These are phyloP conservation scores for Roridomyces roridus DNA, from an alignment of 768 basidiomycete species.

Conservation along the genomic window DNA sequence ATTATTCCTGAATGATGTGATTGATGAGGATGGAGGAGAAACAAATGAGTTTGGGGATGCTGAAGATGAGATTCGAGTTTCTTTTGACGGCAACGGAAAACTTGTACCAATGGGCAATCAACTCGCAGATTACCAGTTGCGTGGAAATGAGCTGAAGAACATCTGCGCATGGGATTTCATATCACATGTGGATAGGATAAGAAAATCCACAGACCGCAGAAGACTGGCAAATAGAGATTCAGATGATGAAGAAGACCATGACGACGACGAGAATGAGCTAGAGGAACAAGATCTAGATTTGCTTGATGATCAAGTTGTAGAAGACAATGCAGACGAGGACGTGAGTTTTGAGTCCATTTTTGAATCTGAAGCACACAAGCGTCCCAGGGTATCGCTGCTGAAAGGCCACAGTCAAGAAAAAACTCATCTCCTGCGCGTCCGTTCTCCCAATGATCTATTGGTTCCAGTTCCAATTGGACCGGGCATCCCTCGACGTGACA, in stretches of 20 bases:
- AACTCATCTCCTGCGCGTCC: conserved; percentile 26
- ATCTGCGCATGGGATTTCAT: conserved; percentile 38
- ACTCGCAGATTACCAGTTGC: conserved; percentile 31
- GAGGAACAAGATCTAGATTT: background rate
- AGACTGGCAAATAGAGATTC: background rate
- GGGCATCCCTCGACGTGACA: conserved; percentile 37
- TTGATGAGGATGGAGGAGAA: background rate
- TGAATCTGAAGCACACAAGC: background rate
- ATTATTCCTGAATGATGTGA: background rate
- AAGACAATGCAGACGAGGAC: background rate
- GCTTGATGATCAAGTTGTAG: conserved; percentile 13
- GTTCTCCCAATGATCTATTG: background rate
- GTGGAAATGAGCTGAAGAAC: conserved; percentile 19
- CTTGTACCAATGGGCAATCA: conserved; percentile 24
- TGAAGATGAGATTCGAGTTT: conserved; percentile 8
- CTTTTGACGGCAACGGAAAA: conserved; percentile 12
- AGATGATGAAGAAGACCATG: background rate
- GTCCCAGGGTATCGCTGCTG: background rate
- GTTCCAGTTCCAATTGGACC: conserved; percentile 44
- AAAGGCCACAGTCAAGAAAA: background rate
- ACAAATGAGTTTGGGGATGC: conserved; percentile 12
- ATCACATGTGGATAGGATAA: conserved; percentile 28
- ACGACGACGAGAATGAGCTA: background rate
- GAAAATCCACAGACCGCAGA: conserved; percentile 1
- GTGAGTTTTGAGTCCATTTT: background rate